Evolutionary conservation across 768 basidiomycete genomes (phyloP).

Genomic region (Kwoniella heveanensis): DNA sequence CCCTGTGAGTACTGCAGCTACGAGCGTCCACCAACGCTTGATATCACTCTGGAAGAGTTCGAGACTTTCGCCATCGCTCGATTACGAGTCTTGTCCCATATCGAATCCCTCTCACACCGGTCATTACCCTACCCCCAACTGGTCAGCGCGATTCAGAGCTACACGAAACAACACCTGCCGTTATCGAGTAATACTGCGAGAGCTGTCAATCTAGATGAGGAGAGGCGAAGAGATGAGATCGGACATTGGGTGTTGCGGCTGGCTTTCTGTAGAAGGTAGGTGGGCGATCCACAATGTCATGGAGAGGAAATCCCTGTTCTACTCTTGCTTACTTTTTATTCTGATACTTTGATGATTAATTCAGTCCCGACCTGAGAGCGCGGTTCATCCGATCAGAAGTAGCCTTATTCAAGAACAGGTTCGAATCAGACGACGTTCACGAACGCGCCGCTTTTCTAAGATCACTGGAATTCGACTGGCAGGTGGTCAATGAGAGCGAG

Average conservation of each 20-base stretch:
- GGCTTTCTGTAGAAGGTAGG: conserved; percentile 95
- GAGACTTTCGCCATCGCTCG: conserved; percentile 87
- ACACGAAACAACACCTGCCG: conserved; percentile 76
- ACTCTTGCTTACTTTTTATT: too few relatives aligned
- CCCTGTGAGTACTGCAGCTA: conserved; percentile 64
- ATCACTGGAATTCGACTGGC: conserved; percentile 58
- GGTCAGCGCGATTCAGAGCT: conserved; percentile 60
- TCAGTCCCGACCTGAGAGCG: conserved; percentile 86
- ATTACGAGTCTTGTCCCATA: conserved; percentile 57
- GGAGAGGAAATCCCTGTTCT: background rate
- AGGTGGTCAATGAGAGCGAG: conserved; percentile 65
- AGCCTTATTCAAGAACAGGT: conserved; percentile 79
- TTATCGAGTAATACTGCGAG: conserved; percentile 63
- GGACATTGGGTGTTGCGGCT: conserved; percentile 91
- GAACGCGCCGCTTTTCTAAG: conserved; percentile 71
- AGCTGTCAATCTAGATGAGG: conserved; percentile 61
- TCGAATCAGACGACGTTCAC: conserved; percentile 64
- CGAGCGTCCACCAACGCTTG: conserved; percentile 76
- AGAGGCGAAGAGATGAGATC: conserved; percentile 80
- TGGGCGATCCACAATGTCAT: too few relatives aligned
- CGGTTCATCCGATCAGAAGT: conserved; percentile 89
- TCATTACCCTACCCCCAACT: conserved; percentile 40
- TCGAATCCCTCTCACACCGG: conserved; percentile 45
- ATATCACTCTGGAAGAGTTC: conserved; percentile 93
- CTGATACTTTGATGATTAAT: too few relatives aligned